Conservation (phyloP, 768 basidiomycete genomes). For the Kwoniella europaea region DNA sequence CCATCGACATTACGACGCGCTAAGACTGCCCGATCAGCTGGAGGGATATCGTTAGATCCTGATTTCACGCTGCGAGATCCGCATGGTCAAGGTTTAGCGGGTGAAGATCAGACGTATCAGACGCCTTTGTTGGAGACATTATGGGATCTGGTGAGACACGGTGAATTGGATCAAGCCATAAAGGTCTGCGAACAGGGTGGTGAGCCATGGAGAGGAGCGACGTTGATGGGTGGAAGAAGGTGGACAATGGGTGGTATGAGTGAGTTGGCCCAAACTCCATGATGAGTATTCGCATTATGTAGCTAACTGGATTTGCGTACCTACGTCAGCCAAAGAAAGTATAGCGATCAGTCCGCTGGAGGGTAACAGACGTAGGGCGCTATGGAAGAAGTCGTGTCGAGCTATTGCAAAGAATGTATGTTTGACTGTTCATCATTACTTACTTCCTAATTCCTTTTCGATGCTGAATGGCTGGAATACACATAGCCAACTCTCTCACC, state of each 20-base stretch:
- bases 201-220: slow-evolving; percentile 91
- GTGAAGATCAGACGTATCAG: slow-evolving; percentile 72
- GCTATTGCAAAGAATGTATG: slow-evolving; percentile 77
- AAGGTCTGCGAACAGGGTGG: slow-evolving; percentile 79
- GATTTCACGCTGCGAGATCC: slow-evolving; percentile 52
- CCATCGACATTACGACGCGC: slow-evolving; percentile 45
- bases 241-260: slow-evolving; percentile 59
- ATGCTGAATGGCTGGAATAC: background rate
- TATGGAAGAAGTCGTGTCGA: slow-evolving; percentile 89
- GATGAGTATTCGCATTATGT: background rate
- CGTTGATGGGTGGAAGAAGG: slow-evolving; percentile 77
- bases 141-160: slow-evolving; percentile 80
- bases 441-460: too few species aligned
- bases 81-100: slow-evolving; percentile 47
- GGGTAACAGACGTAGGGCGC: slow-evolving; percentile 75
- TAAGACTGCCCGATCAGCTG: slow-evolving; percentile 22
- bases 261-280: slow-evolving; percentile 18
- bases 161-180: slow-evolving; percentile 81
- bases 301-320: background rate
- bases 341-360: slow-evolving; percentile 30
- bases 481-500: slow-evolving; percentile 66
- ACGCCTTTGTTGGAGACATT: slow-evolving; percentile 75
- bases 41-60: slow-evolving; percentile 42
- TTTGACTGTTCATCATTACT: slow-evolving; percentile 9
- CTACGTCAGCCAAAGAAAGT: slow-evolving; percentile 19